phyloP scores from a whole-genome alignment of 352 stramenopile genomes.

The Halophytophthora polymorphica region DNA sequence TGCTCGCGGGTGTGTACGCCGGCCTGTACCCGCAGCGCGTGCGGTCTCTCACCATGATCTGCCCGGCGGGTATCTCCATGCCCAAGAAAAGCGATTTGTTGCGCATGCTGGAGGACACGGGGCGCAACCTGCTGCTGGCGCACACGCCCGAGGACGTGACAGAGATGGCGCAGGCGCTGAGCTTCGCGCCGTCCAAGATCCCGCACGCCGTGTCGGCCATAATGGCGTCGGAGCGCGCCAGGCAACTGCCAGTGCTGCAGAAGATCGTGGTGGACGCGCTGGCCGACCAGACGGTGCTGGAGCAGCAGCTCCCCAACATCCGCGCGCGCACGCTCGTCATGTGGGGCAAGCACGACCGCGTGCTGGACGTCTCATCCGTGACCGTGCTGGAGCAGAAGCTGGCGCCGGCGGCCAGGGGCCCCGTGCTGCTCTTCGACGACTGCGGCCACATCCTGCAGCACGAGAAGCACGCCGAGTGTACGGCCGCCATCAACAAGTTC shows the following conservation, averaged over 20 bases:
- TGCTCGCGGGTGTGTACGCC: constrained; percentile 70
- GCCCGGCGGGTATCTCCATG: constrained; percentile 69
- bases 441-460: constrained; percentile 73
- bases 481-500: constrained; percentile 63
- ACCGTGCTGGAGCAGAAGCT: constrained; percentile 57
- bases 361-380: constrained; percentile 67
- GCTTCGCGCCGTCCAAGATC: constrained; percentile 24
- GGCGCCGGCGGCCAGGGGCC: constrained; percentile 26
- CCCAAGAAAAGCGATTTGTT: constrained; percentile 54
- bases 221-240: constrained; percentile 42
- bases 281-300: constrained; percentile 49
- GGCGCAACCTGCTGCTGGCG: constrained; percentile 62
- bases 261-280: constrained; percentile 63
- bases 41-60: constrained; percentile 69
- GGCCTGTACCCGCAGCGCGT: constrained; percentile 54
- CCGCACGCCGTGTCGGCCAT: constrained; percentile 32
- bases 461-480: constrained; percentile 53
- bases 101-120: constrained; percentile 56
- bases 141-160: constrained; percentile 55
- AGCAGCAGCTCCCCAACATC: constrained; percentile 60
- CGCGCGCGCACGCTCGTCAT: constrained; percentile 55
- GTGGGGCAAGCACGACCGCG: constrained; percentile 69
- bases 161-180: constrained; percentile 51
- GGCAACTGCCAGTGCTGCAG: constrained; percentile 50
- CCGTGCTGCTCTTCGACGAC: constrained; percentile 51